phyloP scores from a whole-genome alignment of 208 protist species.

The Crithidia brevicula region DNA sequence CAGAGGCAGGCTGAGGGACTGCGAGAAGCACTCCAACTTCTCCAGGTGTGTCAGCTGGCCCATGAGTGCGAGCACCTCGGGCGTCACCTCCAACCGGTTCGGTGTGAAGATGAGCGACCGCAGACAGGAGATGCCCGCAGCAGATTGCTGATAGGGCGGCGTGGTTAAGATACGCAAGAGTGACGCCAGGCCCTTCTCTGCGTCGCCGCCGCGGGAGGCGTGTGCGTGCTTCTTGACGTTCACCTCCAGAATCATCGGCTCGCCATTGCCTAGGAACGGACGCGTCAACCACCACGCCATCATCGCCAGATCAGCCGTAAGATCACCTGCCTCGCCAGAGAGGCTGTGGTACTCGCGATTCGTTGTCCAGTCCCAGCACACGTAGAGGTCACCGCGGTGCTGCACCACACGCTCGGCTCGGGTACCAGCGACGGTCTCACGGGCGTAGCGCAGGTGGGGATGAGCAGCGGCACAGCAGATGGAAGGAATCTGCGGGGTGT shows the following conservation, averaged over 20 bases:
- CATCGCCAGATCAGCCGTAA: conserved; percentile 12
- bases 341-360: conserved; percentile 27
- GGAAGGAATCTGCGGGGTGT: conserved; percentile 28
- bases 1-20: conserved; percentile 4
- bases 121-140: conserved; percentile 21
- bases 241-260: conserved; percentile 28
- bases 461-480: conserved; percentile 22
- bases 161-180: conserved; percentile 12
- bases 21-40: conserved; percentile 25
- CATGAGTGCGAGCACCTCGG: conserved; percentile 4
- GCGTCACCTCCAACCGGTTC: conserved; percentile 4
- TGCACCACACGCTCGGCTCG: conserved; percentile 1
- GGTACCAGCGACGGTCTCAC: conserved; percentile 19
- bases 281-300: conserved; percentile 26
- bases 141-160: conserved; percentile 24
- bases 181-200: background rate
- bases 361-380: conserved; percentile 15
- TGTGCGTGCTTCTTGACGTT: conserved; percentile 17
- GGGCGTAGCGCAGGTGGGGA: conserved; percentile 24
- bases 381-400: conserved; percentile 24
- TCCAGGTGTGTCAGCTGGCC: conserved; percentile 16
- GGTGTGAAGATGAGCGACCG: conserved; percentile 17
- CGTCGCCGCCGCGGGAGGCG: background rate
- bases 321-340: conserved; percentile 9
- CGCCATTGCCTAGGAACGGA: background rate